These are phyloP conservation scores for Verticillium klebahnii DNA, from an alignment of 2,329 filamentous ascomycete genomes.

Conservation along the genomic window DNA sequence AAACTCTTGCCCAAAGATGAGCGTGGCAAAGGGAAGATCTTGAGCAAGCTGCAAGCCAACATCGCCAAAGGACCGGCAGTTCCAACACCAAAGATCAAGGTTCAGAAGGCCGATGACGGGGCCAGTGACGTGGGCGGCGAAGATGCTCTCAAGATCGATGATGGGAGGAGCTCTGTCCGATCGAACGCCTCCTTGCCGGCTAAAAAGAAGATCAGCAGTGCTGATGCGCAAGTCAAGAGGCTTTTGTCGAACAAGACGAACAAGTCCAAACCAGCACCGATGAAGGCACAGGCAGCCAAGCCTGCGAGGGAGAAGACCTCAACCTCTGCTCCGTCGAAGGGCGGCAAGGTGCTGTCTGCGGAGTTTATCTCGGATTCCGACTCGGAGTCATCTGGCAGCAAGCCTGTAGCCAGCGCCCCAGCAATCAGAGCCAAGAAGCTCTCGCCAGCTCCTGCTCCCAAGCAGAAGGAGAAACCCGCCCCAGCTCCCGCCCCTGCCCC, in stretches of 20 bases:
- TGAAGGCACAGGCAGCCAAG: slow-evolving; percentile 24
- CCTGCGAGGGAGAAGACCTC: slow-evolving; percentile 25
- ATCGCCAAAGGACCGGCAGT: slow-evolving; percentile 45
- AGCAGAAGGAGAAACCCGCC: slow-evolving; percentile 21
- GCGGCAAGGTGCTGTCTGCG: slow-evolving; percentile 46
- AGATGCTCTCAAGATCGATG: slow-evolving; percentile 26
- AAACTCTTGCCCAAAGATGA: slow-evolving; percentile 53
- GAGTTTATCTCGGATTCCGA: slow-evolving; percentile 53
- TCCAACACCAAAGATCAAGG: slow-evolving; percentile 44
- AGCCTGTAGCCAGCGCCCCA: slow-evolving; percentile 30
- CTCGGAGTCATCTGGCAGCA: slow-evolving; percentile 50
- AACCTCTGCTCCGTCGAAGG: slow-evolving; percentile 27
- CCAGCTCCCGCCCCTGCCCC: slow-evolving; percentile 10
- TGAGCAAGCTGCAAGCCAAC: slow-evolving; percentile 57
- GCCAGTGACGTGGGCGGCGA: slow-evolving; percentile 27
- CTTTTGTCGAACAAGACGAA: slow-evolving; percentile 35
- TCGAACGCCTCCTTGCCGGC: slow-evolving; percentile 44
- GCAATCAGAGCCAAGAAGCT: slow-evolving; percentile 22
- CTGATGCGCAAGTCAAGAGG: slow-evolving; percentile 53
- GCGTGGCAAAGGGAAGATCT: slow-evolving; percentile 53
- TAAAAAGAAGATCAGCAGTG: slow-evolving; percentile 53
- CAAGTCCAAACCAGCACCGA: neutral
- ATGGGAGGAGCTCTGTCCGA: slow-evolving; percentile 40
- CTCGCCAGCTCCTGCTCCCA: slow-evolving; percentile 15
- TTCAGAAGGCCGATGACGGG: slow-evolving; percentile 44